Evolutionary conservation across 2,329 filamentous ascomycete genomes (phyloP), one percentile per base, ranked within the genome.

Genomic region (Zasmidium cellare): DNA sequence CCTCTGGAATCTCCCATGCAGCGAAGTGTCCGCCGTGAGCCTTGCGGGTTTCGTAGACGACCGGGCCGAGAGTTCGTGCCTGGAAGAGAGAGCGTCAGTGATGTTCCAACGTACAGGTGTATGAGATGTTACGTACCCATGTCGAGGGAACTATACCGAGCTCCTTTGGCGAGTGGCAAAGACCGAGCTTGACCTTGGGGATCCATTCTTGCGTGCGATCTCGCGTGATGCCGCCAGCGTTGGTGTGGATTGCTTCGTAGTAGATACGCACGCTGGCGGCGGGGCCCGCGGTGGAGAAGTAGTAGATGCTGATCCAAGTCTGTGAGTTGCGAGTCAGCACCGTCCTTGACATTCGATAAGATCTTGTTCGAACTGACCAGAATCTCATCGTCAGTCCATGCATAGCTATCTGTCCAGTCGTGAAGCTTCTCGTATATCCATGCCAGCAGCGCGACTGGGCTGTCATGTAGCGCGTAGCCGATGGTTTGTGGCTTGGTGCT

Each of bases 381-480:
- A 9, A 92, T 81, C 74, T 92, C 89, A 55, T 92, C 88, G 60
- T 91, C 86, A 0, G 84, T 87, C 89, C 89, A 92, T 0, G 82
- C 76, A 67, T 91, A 91, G 1, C 65, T 67, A 66, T 92, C 89
- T 0, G 86, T 86, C 90, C 89, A 93, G 65, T 89, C 86, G 64
- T 87, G 84, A 38, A 93, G 75, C 70, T 93, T 93, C 74, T 93
- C 90, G 64, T 89, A 89, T 31, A 93, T 86, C 90, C 90, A 94
- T 0, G 88, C 84, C 1, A 93, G 77, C 2, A 91, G 75, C 0
- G 82, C 88, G 0, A 90, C 82, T 0, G 90, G 90, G 6, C 82
- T 87, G 69, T 92, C 89, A 0, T 83, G 79, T 2, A 92, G 77
- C 0, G 79, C 85, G 67, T 90, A 90, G 0, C 86, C 87, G 0